Conservation (phyloP, 2,329 filamentous ascomycete genomes). For the Mariannaea elegans region DNA sequence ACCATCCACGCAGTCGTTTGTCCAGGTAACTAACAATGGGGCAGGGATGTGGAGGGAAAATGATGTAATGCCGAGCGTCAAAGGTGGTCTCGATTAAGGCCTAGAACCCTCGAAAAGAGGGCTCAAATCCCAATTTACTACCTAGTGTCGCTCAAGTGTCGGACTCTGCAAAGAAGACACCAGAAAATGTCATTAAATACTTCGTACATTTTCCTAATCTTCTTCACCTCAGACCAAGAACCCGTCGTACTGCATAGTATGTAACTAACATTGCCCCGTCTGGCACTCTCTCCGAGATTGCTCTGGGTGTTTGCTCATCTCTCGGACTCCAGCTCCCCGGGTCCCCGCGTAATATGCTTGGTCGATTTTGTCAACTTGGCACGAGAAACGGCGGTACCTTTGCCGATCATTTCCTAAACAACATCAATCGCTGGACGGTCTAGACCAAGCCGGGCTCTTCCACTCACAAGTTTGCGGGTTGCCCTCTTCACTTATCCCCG, state of each 20-base stretch:
- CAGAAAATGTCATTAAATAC: too few relatives aligned
- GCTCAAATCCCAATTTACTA: not conserved
- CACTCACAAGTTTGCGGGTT: not conserved
- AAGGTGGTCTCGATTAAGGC: slow-evolving; percentile 3
- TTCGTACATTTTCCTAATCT: too few relatives aligned
- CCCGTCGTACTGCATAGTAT: too few relatives aligned
- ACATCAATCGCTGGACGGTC: not conserved
- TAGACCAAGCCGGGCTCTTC: not conserved
- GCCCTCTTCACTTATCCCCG: not conserved
- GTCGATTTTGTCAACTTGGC: not conserved
- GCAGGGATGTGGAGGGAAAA: slow-evolving; percentile 26
- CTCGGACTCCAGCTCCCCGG: slow-evolving; percentile 5
- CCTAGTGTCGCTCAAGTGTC: not conserved
- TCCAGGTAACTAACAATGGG: not conserved
- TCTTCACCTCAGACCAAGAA: too few relatives aligned
- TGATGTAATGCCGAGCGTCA: slow-evolving; percentile 40
- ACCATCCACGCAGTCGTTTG: not conserved
- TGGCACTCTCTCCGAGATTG: not conserved
- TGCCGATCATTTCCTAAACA: slow-evolving; percentile 9
- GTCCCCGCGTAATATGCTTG: not conserved
- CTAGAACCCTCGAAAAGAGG: slow-evolving; percentile 19
- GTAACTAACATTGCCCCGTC: too few relatives aligned
- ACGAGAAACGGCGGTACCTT: not conserved
- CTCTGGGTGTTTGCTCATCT: not conserved
- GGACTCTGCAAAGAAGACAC: too few relatives aligned